Evolutionary conservation across 805 yeast genomes (phyloP).

Genomic region (Suhomyces kilbournensis): DNA sequence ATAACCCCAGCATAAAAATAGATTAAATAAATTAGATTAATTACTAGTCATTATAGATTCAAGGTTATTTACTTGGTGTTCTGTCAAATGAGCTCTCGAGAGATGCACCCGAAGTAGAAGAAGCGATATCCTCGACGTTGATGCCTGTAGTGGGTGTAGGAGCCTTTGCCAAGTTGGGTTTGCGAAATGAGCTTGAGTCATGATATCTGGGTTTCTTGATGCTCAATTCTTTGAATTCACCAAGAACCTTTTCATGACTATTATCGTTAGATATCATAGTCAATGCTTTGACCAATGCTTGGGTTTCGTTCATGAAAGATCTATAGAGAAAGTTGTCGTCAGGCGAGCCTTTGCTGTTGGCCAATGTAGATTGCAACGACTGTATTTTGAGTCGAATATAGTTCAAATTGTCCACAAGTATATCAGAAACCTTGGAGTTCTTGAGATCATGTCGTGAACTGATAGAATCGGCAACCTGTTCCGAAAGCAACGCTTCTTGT

Average conservation of each 20-base stretch:
- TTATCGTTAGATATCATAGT: constrained; percentile 8
- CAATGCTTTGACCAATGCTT: constrained; percentile 17
- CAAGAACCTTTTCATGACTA: background rate
- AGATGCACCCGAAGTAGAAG: background rate
- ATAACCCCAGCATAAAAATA: background rate
- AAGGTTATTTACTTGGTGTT: background rate
- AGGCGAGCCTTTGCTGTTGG: background rate
- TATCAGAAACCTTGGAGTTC: background rate
- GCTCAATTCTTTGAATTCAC: background rate
- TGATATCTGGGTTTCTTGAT: background rate
- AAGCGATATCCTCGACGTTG: background rate
- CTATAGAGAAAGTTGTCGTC: constrained; percentile 8
- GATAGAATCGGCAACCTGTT: constrained; percentile 10
- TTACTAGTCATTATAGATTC: background rate
- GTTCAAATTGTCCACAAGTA: constrained; percentile 5
- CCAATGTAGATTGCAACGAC: background rate
- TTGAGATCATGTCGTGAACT: background rate
- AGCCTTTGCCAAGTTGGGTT: background rate
- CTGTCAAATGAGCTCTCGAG: background rate
- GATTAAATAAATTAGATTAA: too few relatives aligned
- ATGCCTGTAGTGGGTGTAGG: background rate
- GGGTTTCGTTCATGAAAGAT: constrained; percentile 20
- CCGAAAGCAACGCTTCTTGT: constrained; percentile 25
- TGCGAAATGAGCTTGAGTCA: background rate
- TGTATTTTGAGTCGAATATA: constrained; percentile 1